phyloP scores from a whole-genome alignment of 208 protist genomes.

The Wallacemonas collosoma region DNA sequence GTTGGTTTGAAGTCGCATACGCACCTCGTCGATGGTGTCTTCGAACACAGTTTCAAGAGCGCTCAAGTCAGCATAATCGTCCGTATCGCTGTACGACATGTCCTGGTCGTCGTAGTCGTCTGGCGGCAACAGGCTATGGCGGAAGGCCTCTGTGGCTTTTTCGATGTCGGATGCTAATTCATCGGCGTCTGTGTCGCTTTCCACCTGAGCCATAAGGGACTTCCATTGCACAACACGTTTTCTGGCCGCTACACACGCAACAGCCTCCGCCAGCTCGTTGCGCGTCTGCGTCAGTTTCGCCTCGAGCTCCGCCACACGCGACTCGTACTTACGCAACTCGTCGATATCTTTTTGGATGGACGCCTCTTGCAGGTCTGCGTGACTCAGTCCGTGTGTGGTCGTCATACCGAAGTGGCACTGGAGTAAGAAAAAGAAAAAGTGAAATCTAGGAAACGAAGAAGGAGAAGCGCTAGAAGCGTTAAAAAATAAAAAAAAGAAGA shows the following conservation, averaged over 20 bases:
- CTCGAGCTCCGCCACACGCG: slow-evolving; percentile 79
- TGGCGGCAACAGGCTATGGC: slow-evolving; percentile 45
- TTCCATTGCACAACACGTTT: slow-evolving; percentile 76
- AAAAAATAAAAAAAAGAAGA: too few relatives aligned
- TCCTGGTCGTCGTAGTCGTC: slow-evolving; percentile 42
- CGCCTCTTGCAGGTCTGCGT: slow-evolving; percentile 41
- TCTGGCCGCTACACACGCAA: slow-evolving; percentile 50
- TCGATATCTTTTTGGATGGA: slow-evolving; percentile 45
- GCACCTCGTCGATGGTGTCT: slow-evolving; percentile 34
- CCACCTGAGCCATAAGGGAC: slow-evolving; percentile 82
- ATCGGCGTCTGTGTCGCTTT: slow-evolving; percentile 29
- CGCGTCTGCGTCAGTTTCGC: slow-evolving; percentile 71
- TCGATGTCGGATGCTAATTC: slow-evolving; percentile 12
- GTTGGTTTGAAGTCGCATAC: slow-evolving; percentile 26
- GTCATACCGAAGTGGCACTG: not conserved
- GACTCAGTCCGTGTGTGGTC: slow-evolving; percentile 24
- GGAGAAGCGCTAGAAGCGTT: too few relatives aligned
- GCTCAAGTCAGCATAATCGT: slow-evolving; percentile 81
- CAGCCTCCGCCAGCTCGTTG: slow-evolving; percentile 55
- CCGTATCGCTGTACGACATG: slow-evolving; percentile 68
- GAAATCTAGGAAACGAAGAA: too few relatives aligned
- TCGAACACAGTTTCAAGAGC: slow-evolving; percentile 57
- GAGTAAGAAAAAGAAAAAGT: not conserved
- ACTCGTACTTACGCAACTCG: slow-evolving; percentile 51
- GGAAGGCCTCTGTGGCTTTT: slow-evolving; percentile 44